Base-by-base conservation (phyloP, 108 stramenopile species). In the Nitzschia sp. region DNA sequence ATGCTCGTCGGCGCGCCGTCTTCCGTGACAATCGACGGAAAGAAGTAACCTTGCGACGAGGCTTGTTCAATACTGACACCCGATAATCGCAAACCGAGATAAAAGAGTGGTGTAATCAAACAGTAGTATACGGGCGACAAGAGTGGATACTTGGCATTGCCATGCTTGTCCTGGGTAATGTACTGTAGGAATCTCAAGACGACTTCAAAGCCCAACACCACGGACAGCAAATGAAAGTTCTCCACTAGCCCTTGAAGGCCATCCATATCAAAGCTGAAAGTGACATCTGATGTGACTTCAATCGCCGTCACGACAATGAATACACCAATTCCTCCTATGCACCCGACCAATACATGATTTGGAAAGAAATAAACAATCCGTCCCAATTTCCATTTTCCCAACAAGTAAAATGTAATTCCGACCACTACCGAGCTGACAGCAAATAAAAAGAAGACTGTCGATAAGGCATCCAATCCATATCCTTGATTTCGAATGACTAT, bases 291-390 rank as follows among this genome's bases (percentile, higher is more conserved):
- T 2, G 92, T 85, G 0, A 96, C 89, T 71, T 92, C 91, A 11
- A 94, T 67, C 0, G 75, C 84, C 0, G 92, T 90, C 13, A 64
- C 75, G 35, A 78, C 79, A 31, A 96, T 80, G 66, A 85, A 88
- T 4, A 85, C 74, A 4, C 95, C 95, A 61, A 96, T 91, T 15
- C 95, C 95, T 35, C 89, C 87, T 53, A 96, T 94, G 66, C 88
- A 94, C 13, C 93, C 95, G 30, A 91, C 79, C 23, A 94, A 48
- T 5, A 93, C 92, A 55, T 94, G 95, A n/a, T 59, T 77, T 3
- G 95, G 95, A 60, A 96, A 91, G 66, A 82, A 94, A 59, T 94
- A 88, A 1, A 93, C 79, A 21, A 93, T 68, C 8, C 76, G 53
- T 8, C 95, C 95, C 35, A 94, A 34, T 54, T 87, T 62, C 25